Percentiles rank a stretch among this genome's conserved stretches.
These are phyloP conservation scores for Rhizomucor miehei DNA, from an alignment of 371 early-diverging fungal species.

Conservation along the genomic window DNA sequence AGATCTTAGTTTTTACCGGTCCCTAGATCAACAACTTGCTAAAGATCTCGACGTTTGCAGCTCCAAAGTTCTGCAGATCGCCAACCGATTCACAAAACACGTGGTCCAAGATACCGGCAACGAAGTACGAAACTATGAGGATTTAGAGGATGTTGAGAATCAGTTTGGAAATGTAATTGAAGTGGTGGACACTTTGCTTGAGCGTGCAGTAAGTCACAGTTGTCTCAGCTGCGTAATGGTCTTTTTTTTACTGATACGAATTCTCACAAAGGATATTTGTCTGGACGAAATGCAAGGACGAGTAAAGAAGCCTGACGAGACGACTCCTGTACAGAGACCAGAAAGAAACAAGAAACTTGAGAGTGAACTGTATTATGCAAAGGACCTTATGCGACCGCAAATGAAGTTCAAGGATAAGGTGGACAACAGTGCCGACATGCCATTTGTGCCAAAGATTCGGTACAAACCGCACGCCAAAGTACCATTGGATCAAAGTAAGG, in stretches of 20 bases:
- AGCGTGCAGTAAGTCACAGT: constrained; percentile 65
- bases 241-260: constrained; percentile 2
- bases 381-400: constrained; percentile 84
- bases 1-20: constrained; percentile 71
- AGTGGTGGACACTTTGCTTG: constrained; percentile 79
- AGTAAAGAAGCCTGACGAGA: constrained; percentile 25
- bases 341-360: constrained; percentile 36
- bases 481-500: constrained; percentile 70
- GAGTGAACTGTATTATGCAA: constrained; percentile 67
- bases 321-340: constrained; percentile 46
- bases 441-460: constrained; percentile 76
- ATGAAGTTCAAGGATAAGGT: constrained; percentile 79
- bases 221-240: neutral
- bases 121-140: constrained; percentile 33
- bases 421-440: constrained; percentile 76
- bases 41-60: constrained; percentile 51
- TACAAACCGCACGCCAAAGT: constrained; percentile 80
- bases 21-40: constrained; percentile 64
- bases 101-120: constrained; percentile 35
- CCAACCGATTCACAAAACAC: constrained; percentile 57
- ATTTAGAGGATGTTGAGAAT: constrained; percentile 70
- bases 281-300: constrained; percentile 57
- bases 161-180: constrained; percentile 68
- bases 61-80: constrained; percentile 48
- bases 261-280: constrained; percentile 30